Percentiles rank a stretch among this genome's conserved stretches.
Conservation (phyloP, 768 basidiomycete species). For the Termitomyces eurrhizus region DNA sequence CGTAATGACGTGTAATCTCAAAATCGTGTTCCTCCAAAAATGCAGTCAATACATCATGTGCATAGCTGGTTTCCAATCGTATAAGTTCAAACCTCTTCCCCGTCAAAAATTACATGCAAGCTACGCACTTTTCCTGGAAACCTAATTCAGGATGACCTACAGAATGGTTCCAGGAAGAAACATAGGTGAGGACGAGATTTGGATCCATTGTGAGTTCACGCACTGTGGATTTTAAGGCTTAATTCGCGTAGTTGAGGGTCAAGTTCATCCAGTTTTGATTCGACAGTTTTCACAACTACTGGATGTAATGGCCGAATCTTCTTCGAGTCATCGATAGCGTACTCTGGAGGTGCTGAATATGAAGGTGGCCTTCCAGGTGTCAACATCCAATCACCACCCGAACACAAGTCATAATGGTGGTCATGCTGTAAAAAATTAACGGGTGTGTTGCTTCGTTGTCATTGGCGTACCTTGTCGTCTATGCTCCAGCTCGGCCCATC, state of each 20-base stretch:
- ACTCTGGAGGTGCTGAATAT: conserved; percentile 26
- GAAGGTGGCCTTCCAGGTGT: conserved; percentile 35
- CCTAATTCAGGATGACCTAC: conserved; percentile 62
- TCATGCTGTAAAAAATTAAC: conserved; percentile 1
- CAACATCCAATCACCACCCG: conserved; percentile 23
- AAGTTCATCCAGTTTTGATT: conserved; percentile 47
- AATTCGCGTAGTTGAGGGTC: conserved; percentile 53
- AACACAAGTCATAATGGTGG: conserved; percentile 2
- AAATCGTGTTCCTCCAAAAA: conserved; percentile 72
- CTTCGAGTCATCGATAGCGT: conserved; percentile 8
- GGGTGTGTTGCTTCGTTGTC: neutral
- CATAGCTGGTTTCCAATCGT: conserved; percentile 41
- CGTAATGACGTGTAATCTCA: conserved; percentile 65
- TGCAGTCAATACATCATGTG: conserved; percentile 63
- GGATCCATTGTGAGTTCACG: conserved; percentile 13
- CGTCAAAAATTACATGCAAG: conserved; percentile 17
- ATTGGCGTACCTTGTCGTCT: conserved; percentile 6
- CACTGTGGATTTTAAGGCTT: conserved; percentile 73
- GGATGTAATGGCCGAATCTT: conserved; percentile 18
- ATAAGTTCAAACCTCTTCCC: conserved; percentile 2
- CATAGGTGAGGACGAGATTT: neutral
- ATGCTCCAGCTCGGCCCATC: neutral
- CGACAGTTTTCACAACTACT: conserved; percentile 51
- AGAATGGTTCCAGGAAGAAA: conserved; percentile 7
- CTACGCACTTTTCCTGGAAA: conserved; percentile 53